Evolutionary conservation across 2,329 filamentous ascomycete genomes (phyloP).

Genomic region (Endothia cerciana): DNA sequence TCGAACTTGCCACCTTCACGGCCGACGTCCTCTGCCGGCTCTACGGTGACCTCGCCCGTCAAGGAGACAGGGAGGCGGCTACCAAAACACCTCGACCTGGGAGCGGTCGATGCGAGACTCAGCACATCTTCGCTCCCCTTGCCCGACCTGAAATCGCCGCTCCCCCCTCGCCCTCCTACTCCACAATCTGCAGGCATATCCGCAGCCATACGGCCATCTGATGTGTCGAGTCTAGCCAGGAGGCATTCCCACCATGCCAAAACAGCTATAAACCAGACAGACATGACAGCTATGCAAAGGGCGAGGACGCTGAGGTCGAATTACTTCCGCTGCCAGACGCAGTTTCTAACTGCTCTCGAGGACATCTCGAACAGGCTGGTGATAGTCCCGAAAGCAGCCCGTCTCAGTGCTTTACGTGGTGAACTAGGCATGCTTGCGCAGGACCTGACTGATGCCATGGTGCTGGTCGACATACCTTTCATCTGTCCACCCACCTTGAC

Average conservation of each 20-base stretch:
- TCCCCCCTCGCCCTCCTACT: slow-evolving; percentile 58
- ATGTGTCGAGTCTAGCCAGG: slow-evolving; percentile 48
- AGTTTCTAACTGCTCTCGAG: slow-evolving; percentile 79
- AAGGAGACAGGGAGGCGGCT: slow-evolving; percentile 47
- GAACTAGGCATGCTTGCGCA: slow-evolving; percentile 81
- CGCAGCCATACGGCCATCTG: slow-evolving; percentile 45
- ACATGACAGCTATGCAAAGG: slow-evolving; percentile 68
- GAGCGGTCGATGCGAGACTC: slow-evolving; percentile 61
- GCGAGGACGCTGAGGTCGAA: slow-evolving; percentile 75
- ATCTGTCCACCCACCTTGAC: slow-evolving; percentile 77
- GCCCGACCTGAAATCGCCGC: slow-evolving; percentile 61
- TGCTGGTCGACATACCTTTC: slow-evolving; percentile 71
- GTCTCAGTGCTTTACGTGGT: slow-evolving; percentile 78
- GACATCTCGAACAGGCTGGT: slow-evolving; percentile 86
- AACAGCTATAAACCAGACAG: slow-evolving; percentile 59
- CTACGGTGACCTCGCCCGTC: slow-evolving; percentile 37
- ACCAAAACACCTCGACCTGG: slow-evolving; percentile 53
- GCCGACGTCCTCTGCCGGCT: slow-evolving; percentile 32
- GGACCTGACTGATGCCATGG: slow-evolving; percentile 69
- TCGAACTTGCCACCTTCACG: slow-evolving; percentile 32
- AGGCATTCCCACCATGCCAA: slow-evolving; percentile 67
- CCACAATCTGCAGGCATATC: slow-evolving; percentile 57
- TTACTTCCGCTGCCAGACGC: slow-evolving; percentile 81
- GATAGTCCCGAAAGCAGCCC: slow-evolving; percentile 78
- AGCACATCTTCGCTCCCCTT: slow-evolving; percentile 71